Base-by-base conservation (phyloP, 495 filamentous ascomycete genomes). In the Monascus purpureus region DNA sequence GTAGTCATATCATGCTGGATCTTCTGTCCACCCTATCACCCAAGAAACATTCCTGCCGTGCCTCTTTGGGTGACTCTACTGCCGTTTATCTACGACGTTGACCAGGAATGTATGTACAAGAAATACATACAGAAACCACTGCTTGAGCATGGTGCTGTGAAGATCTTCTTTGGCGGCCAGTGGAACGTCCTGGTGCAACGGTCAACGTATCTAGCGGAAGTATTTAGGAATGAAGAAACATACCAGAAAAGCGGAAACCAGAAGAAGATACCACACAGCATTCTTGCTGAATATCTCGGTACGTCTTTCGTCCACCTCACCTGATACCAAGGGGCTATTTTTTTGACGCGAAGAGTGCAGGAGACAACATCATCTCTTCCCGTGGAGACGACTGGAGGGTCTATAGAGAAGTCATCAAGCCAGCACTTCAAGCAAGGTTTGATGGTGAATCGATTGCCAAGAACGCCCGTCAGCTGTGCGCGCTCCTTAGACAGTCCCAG, bases 211-310 rank as follows among this genome's bases (percentile, higher is more conserved):
- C 35, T 70, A 8, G 45, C 47, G 4, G 50, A 63, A 26, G 53
- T 70, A 26, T 60, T 70, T 37, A 55, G 56, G n/a, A 49, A 67
- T 17, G 61, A 68, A 26, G 43, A 59, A 15, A 18, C 61, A 0
- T 66, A 55, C 27, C 37, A 46, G 1, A 68, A 68, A 40, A 49
- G 47, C 8, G 63, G 64, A 0, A 65, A 57, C 29, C 55, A 68
- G 29, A 52, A 58, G 22, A 68, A 68, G 51, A 61, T 63, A n/a
- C 3, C 63, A 60, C 0, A 45, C 58, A 52, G 52, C 17, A 48
- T 63, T 0, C 43, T 67, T 13, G 60, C 61, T 1, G 38, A 44
- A 14, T 49, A 60, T 18, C 35, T 50, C 1, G 49, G 43, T 20
- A 32, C 11, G 32, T 11, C 25, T 9, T 13, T 16, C 32, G 11